Evolutionary conservation across 495 filamentous ascomycete species (phyloP), one percentile per base, ranked within the genome.

Genomic region (Xylaria telfairii): DNA sequence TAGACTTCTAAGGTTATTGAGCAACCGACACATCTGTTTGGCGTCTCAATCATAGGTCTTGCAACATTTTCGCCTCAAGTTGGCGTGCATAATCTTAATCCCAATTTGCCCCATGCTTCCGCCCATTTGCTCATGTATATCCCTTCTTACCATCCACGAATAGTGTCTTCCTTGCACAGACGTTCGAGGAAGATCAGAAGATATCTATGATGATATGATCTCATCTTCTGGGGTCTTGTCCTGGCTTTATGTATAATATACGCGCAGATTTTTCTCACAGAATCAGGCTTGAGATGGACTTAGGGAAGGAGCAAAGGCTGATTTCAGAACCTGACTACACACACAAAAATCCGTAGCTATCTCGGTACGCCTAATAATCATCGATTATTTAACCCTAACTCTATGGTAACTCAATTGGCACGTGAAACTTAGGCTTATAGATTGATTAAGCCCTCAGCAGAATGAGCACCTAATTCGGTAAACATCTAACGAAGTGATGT

Each of bases 181-280:
- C 10, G 4, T 13, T 12, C 26, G 21, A 17, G 1, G 4, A 34
- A 21, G 8, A 17, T 49, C 1, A 47, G 17, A 7, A 28, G 9
- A 24, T 15, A 49, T 21, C 1, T 39, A 34, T 26, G 41, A 47
- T 19, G 26, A 26, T n/a, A 65, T 37, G 24, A 2, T 34, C 41
- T 63, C 41, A 59, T 28, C 17, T 39, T 17, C 19, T 41, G 34
- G 6, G 9, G 4, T 12, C 6, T 1, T n/a, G 24, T 4, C 9
- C 39, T 32, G 10, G 39, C 15, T 63, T 24, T 30, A 63, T 46
- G 37, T 46, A 32, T 12, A 7, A 34, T 28, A 37, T 37, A 49
- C 26, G 62, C 62, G 62, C 44, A 37, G 44, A 65, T 65, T 65
- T n/a, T 66, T 8, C 26, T 64, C 21, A 42, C 12, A 1, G n/a